Evolutionary conservation across 345 rosid genomes (phyloP).

Genomic region (Limnanthes douglasii): DNA sequence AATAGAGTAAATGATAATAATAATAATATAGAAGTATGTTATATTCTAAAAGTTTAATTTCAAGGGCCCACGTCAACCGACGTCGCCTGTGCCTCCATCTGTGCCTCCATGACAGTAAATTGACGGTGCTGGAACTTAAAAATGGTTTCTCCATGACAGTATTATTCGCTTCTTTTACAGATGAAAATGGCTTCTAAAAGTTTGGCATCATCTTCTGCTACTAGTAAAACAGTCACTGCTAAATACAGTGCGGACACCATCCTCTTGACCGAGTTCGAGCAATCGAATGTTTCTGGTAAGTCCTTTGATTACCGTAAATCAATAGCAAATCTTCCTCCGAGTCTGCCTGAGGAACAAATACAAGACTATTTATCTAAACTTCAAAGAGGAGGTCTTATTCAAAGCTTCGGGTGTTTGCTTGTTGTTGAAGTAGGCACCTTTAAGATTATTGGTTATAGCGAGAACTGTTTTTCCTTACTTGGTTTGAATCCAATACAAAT

Average conservation of each 20-base stretch:
- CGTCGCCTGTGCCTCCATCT: too few species aligned
- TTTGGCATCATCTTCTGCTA: too few species aligned
- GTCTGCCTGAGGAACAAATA: slow-evolving; percentile 34
- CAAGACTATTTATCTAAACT: slow-evolving; percentile 30
- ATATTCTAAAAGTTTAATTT: too few species aligned
- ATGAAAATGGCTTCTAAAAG: too few species aligned
- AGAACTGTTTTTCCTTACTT: slow-evolving; percentile 33
- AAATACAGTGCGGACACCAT: slow-evolving; percentile 47
- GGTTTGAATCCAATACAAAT: slow-evolving; percentile 12
- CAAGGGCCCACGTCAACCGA: too few species aligned
- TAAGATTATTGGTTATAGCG: slow-evolving; percentile 33
- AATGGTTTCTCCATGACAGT: too few species aligned
- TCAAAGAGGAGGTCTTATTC: slow-evolving; percentile 46
- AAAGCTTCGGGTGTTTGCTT: slow-evolving; percentile 48
- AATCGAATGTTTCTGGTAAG: slow-evolving; percentile 31
- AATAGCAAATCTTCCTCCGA: slow-evolving; percentile 19
- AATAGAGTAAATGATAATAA: too few species aligned
- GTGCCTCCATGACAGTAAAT: too few species aligned
- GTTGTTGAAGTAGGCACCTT: slow-evolving; percentile 36
- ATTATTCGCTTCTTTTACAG: too few species aligned
- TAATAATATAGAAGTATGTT: too few species aligned
- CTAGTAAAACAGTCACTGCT: too few species aligned
- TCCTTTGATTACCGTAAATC: slow-evolving; percentile 38
- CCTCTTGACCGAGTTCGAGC: slow-evolving; percentile 36
- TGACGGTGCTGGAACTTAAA: too few species aligned